Conservation (phyloP, 768 basidiomycete genomes). For the Gymnopilus junonius region DNA sequence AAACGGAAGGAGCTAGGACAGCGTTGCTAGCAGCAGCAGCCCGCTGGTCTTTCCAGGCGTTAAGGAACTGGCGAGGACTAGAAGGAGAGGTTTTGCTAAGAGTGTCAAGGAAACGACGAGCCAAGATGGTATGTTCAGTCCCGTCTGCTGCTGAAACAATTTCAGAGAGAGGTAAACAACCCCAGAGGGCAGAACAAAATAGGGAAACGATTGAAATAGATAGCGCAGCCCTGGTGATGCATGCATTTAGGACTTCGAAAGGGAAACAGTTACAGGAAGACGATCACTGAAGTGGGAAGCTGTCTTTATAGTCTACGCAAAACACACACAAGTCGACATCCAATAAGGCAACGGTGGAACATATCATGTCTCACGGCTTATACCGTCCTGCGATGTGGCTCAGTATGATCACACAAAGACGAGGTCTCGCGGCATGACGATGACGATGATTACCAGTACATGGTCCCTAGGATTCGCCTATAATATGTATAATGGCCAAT, state of each 20-base stretch:
- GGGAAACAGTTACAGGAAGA: background rate
- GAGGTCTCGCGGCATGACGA: background rate
- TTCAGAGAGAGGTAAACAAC: conserved; percentile 11
- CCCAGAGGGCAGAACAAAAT: conserved; percentile 12
- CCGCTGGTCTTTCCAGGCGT: conserved; percentile 9
- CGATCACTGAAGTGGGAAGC: background rate
- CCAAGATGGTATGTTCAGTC: conserved; percentile 3
- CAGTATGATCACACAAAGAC: background rate
- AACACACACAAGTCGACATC: background rate
- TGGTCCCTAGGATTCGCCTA: too few relatives aligned
- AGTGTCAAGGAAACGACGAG: conserved; percentile 8
- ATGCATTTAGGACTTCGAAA: conserved; percentile 1
- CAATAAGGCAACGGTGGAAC: background rate
- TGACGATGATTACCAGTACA: too few relatives aligned
- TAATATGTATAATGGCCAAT: too few relatives aligned
- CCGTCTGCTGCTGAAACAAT: background rate
- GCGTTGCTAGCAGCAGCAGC: conserved; percentile 21
- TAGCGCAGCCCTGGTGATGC: conserved; percentile 15
- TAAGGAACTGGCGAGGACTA: conserved; percentile 6
- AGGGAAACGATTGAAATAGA: conserved; percentile 10
- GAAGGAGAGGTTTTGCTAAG: conserved; percentile 8
- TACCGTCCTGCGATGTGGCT: background rate
- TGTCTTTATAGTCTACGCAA: background rate
- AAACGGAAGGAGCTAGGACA: conserved; percentile 18
- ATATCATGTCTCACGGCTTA: background rate